Evolutionary conservation across 768 basidiomycete species (phyloP), one percentile per base, ranked within the genome.

Genomic region (Boletus sp.): DNA sequence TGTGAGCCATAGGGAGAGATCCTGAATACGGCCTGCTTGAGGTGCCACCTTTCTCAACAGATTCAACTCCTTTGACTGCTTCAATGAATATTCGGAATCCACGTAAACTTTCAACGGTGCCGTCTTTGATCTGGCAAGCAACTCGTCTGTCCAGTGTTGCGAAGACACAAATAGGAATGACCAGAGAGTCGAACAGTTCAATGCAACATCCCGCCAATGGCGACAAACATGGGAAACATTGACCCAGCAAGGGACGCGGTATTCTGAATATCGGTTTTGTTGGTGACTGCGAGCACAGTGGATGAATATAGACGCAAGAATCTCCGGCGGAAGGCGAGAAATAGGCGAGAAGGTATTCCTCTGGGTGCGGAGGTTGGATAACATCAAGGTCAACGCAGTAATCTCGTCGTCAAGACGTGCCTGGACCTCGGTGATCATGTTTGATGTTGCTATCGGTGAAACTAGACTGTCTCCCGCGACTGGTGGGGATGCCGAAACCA

Each of bases 101-200:
- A 47, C 29, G 35, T 48, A n/a, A 30, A 69, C 46, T 33, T 53
- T 54, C 39, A 69, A 41, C 32, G 71, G 67, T 15, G 72, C 72
- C 63, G 64, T 72, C 58, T 77, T 79, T 4, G 80, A 81, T 21
- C 79, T 71, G 34, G 60, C 64, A 25, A 81, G 55, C 70, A 80
- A 75, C 59, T 76, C 77, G 50, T 73, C 67, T 17, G 70, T 72
- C 74, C 75, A 77, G 30, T 55, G 58, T 9, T 65, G 69, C 25
- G 66, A 69, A 10, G 57, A 60, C 37, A 77, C 72, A 3, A 70
- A 60, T 23, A 73, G 64, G 42, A 61, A 63, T 23, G 57, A 70
- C 79, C 80, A 82, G 37, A 81, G 69, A 13, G 50, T 59, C 1
- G 78, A 72, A 50, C 70, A 74, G 42, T 60, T 69, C 14, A 80